These are phyloP conservation scores for Nakazawaea ishiwadae DNA, from an alignment of 805 yeast genomes.

Conservation along the genomic window DNA sequence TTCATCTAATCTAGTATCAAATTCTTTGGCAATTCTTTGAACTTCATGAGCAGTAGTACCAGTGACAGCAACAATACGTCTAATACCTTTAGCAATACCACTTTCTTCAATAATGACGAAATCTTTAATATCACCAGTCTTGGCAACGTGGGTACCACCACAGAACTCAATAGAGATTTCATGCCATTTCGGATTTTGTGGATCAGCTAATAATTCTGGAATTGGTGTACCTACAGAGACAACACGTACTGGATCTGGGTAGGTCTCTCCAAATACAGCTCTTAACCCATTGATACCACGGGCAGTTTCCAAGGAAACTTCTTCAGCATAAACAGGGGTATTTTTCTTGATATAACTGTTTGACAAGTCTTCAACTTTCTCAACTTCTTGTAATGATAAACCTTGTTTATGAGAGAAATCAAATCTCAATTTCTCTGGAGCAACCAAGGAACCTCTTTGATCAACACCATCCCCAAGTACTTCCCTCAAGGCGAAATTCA, in stretches of 20 bases:
- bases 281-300: constrained; percentile 78
- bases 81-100: constrained; percentile 97
- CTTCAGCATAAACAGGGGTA: constrained; percentile 73
- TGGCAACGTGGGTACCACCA: constrained; percentile 97
- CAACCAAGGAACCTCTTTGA: constrained; percentile 95
- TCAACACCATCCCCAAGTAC: constrained; percentile 85
- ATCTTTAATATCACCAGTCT: constrained; percentile 90
- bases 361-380: constrained; percentile 68
- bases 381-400: constrained; percentile 64
- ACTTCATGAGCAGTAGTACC: constrained; percentile 89
- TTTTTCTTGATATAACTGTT: constrained; percentile 69
- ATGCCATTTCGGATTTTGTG: constrained; percentile 71
- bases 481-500: constrained; percentile 83
- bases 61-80: constrained; percentile 97
- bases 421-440: constrained; percentile 91
- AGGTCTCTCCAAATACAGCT: constrained; percentile 98
- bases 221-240: constrained; percentile 93
- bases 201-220: constrained; percentile 69
- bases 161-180: constrained; percentile 88
- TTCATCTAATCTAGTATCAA: constrained; percentile 52
- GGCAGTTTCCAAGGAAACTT: constrained; percentile 72
- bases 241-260: constrained; percentile 98
- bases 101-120: constrained; percentile 88
- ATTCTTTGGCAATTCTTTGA: constrained; percentile 77
- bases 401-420: constrained; percentile 95